Percentiles rank a stretch among this genome's conserved stretches.
Evolutionary conservation across 768 basidiomycete genomes (phyloP).

Genomic region (Amylocystis lapponica): DNA sequence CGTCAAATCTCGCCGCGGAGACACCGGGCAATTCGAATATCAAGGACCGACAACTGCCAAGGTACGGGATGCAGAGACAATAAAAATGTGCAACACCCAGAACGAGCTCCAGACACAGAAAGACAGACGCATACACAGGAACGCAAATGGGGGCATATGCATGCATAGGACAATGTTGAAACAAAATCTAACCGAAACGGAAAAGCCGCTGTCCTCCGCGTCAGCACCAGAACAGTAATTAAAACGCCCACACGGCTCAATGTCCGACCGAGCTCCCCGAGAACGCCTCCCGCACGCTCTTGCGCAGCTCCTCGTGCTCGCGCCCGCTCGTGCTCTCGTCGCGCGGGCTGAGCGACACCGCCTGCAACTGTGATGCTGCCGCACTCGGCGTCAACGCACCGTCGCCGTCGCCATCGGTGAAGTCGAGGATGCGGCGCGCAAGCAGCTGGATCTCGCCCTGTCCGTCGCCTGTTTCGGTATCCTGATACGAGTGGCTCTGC

Average conservation of each 20-base stretch:
- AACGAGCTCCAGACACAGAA: neutral
- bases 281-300: constrained; percentile 81
- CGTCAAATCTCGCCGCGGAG: too few relatives aligned
- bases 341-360: constrained; percentile 62
- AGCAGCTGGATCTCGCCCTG: constrained; percentile 88
- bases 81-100: constrained; percentile 5
- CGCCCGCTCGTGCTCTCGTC: constrained; percentile 43
- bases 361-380: constrained; percentile 60
- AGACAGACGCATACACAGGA: neutral
- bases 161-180: neutral
- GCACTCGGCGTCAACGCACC: constrained; percentile 54
- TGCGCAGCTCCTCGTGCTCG: constrained; percentile 76
- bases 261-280: constrained; percentile 51
- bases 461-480: constrained; percentile 81
- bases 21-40: too few relatives aligned
- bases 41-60: too few relatives aligned
- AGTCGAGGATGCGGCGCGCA: constrained; percentile 78
- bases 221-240: neutral
- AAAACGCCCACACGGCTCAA: constrained; percentile 5
- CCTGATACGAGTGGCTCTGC: constrained; percentile 66
- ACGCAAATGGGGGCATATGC: neutral
- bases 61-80: too few relatives aligned
- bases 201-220: neutral
- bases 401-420: constrained; percentile 73
- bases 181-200: neutral